Evolutionary conservation across 345 rosid genomes (phyloP).

Genomic region (Eucalyptus cloeziana): DNA sequence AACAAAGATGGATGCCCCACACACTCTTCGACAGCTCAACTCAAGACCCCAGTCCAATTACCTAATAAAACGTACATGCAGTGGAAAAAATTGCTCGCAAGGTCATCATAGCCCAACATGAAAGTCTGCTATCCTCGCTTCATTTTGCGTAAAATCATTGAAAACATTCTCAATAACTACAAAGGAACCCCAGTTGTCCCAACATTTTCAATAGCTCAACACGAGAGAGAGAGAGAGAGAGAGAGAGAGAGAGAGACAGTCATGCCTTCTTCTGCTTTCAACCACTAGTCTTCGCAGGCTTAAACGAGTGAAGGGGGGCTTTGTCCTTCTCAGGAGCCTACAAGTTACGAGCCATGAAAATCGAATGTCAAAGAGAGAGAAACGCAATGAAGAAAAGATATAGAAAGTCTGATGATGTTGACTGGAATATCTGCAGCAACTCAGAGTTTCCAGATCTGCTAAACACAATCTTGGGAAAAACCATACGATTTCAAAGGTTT

Average conservation of each 20-base stretch:
- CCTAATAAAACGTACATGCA: not conserved
- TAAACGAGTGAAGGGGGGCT: slow-evolving; percentile 25
- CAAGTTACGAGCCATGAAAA: too few relatives aligned
- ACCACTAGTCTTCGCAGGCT: slow-evolving; percentile 26
- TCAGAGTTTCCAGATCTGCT: too few relatives aligned
- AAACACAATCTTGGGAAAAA: too few relatives aligned
- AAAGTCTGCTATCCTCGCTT: not conserved
- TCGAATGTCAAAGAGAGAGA: too few relatives aligned
- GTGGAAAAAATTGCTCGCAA: not conserved
- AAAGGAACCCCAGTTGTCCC: not conserved
- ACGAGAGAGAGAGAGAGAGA: not conserved
- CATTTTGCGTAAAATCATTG: not conserved
- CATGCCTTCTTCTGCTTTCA: slow-evolving; percentile 25
- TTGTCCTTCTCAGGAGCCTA: slow-evolving; percentile 12
- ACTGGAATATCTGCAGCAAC: too few relatives aligned
- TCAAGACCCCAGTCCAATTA: not conserved
- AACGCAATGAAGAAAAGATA: too few relatives aligned
- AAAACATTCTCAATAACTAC: not conserved
- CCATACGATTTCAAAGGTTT: too few relatives aligned
- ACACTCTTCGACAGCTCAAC: not conserved
- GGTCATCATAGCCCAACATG: not conserved
- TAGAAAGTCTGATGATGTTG: too few relatives aligned
- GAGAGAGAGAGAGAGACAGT: too few relatives aligned
- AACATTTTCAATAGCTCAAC: not conserved
- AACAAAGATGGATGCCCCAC: rapidly evolving